Evolutionary conservation across 2,329 filamentous ascomycete genomes (phyloP), one percentile per base, ranked within the genome.

Genomic region (Sporothrix pallida): DNA sequence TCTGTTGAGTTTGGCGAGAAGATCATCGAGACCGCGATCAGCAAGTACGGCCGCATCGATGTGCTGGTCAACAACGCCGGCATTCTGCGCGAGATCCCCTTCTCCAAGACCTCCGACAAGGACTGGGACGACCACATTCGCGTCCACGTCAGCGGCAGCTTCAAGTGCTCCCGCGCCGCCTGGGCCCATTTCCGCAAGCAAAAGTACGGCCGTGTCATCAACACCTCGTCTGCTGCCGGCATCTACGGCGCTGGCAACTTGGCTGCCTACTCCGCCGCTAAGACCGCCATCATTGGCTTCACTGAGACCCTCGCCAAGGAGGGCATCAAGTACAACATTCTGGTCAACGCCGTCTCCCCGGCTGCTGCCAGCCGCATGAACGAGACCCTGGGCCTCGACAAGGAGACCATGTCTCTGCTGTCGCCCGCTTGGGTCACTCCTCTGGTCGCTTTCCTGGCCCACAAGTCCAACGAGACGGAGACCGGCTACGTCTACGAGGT

Each of bases 151-250:
- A 92, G 90, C 81, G 96, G 96, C 78, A 92, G 94, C 80, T 99
- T 97, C 88, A 98, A 97, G 89, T 97, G 93, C 83, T 89, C 96
- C 75, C 91, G 91, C 83, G 96, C 96, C 76, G 96, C 96, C 71
- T 99, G 96, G 95, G 94, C 95, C 75, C 88, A 98, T 84, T 98
- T 99, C 89, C 90, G 95, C 81, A 98, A 98, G 86, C 96, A 99
- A 85, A 98, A 98, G 89, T 99, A 93, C 82, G 96, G 96, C 76
- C 90, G 96, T 79, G 87, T 99, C 78, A 97, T 99, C 85, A 98
- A 97, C 87, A 98, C 96, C 31, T 90, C 95, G 52, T 98, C 95
- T n/a, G 94, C 94, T 73, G 95, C 96, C 75, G 96, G 96, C 79
- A 87, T 99, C 72, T 98, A 97, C 82, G 96, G 96, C 80, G 96